Conservation (phyloP, 1,284 basidiomycete species). For the Stygiomarasmius scandens region DNA sequence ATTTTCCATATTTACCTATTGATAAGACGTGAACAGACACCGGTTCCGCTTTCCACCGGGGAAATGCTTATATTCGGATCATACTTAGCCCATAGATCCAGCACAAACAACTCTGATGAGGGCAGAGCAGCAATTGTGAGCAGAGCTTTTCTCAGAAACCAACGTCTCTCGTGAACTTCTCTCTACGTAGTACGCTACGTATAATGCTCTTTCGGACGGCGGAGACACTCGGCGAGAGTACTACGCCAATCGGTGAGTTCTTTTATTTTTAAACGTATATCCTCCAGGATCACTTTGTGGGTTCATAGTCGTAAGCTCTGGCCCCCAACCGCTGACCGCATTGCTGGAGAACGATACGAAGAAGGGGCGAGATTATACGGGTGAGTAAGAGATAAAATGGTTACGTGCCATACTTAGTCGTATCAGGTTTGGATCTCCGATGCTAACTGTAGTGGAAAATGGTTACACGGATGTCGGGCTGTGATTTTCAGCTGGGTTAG, state of each 20-base stretch:
- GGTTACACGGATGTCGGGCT: background rate
- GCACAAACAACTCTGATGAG: constrained; percentile 14
- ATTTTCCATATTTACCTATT: background rate
- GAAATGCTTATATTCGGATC: constrained; percentile 22
- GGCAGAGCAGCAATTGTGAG: constrained; percentile 22
- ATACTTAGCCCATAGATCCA: constrained; percentile 22
- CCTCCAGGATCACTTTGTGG: background rate
- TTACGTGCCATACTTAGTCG: background rate
- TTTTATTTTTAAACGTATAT: background rate
- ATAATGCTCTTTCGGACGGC: constrained; percentile 17
- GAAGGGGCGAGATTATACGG: constrained; percentile 1
- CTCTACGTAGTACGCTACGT: constrained; percentile 19
- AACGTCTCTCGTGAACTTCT: background rate
- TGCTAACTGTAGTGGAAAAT: background rate
- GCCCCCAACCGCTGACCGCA: background rate
- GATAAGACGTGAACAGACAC: constrained; percentile 7
- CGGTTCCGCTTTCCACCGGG: constrained; percentile 17
- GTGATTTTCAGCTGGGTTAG: too few species aligned
- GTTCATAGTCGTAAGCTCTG: constrained; percentile 16
- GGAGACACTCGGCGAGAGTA: constrained; percentile 19
- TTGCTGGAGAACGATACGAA: constrained; percentile 1
- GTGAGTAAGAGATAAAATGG: background rate
- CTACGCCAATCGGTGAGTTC: constrained; percentile 17
- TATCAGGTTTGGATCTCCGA: background rate
- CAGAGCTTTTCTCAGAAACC: background rate